Evolutionary conservation across 805 yeast genomes (phyloP).

Genomic region (Saccharomyces jurei): DNA sequence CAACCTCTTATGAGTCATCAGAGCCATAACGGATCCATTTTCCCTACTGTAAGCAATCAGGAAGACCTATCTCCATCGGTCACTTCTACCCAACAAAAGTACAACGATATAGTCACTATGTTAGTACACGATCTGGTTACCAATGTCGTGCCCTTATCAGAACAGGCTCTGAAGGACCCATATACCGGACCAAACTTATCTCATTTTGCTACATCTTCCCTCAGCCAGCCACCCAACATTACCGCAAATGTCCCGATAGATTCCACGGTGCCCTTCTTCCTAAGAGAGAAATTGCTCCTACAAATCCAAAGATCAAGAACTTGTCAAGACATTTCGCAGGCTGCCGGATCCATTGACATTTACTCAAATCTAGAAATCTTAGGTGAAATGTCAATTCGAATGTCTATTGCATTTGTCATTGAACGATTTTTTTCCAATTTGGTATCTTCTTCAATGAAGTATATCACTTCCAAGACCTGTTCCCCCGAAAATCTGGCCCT

Average conservation of each 20-base stretch:
- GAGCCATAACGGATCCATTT: background rate
- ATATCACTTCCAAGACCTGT: conserved; percentile 40
- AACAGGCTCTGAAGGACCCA: conserved; percentile 17
- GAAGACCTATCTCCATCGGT: background rate
- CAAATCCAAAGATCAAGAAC: conserved; percentile 56
- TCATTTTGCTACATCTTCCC: conserved; percentile 25
- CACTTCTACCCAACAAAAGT: conserved; percentile 14
- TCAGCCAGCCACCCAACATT: conserved; percentile 15
- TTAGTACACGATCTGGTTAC: conserved; percentile 22
- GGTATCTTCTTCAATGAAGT: conserved; percentile 46
- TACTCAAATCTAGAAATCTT: conserved; percentile 44
- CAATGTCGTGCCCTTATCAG: conserved; percentile 16
- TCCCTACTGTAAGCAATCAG: background rate
- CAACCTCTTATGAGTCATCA: conserved; percentile 1
- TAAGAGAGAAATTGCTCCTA: conserved; percentile 34
- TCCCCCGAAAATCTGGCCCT: conserved; percentile 30
- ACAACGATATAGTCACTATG: conserved; percentile 20
- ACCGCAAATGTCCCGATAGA: background rate
- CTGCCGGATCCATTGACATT: conserved; percentile 20
- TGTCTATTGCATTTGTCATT: conserved; percentile 52
- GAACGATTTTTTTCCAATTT: conserved; percentile 54
- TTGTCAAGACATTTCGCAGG: conserved; percentile 41
- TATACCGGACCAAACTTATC: conserved; percentile 17
- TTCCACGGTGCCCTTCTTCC: conserved; percentile 15
- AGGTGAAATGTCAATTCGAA: conserved; percentile 48